A percentile compares a stretch with the other conserved stretches of the same genome.
Conservation (phyloP, 2,329 filamentous ascomycete species). For the Akanthomyces lecanii region DNA sequence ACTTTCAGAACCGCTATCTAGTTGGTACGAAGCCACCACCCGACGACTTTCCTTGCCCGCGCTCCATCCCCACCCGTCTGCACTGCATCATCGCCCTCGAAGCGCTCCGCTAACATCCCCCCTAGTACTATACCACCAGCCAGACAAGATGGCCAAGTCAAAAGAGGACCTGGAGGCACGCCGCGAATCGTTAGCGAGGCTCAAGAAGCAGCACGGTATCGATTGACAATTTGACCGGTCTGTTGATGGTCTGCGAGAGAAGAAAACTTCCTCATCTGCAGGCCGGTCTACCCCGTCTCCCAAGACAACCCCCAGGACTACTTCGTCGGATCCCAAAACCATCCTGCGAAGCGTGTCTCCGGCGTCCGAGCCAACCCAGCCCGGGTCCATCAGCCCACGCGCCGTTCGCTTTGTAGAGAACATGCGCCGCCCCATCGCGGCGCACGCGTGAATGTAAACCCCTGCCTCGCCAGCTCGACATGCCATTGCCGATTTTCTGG, state of each 20-base stretch:
- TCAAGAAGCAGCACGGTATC: conserved; percentile 97
- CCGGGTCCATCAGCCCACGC: conserved; percentile 35
- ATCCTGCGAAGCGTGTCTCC: conserved; percentile 42
- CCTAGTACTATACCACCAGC: conserved; percentile 59
- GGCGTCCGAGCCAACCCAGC: conserved; percentile 31
- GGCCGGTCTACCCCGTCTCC: conserved; percentile 52
- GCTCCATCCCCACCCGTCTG: not conserved
- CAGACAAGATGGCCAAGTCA: conserved; percentile 69
- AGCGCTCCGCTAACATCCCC: conserved; percentile 8
- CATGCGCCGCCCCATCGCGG: conserved; percentile 33
- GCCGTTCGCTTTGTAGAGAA: conserved; percentile 41
- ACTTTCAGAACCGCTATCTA: conserved; percentile 98
- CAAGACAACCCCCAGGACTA: conserved; percentile 35
- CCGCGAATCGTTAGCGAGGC: conserved; percentile 94
- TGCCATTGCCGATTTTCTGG: not conserved
- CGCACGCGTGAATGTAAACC: conserved; percentile 33
- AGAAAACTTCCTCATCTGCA: conserved; percentile 48
- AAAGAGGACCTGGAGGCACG: conserved; percentile 92
- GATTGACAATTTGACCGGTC: conserved; percentile 85
- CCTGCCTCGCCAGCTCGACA: not conserved
- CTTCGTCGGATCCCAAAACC: conserved; percentile 40
- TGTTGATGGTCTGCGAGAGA: conserved; percentile 47
- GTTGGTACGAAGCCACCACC: conserved; percentile 62
- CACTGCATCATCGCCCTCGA: not conserved
- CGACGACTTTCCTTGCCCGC: not conserved